phyloP scores from a whole-genome alignment of 371 early-diverging fungal genomes.

The Circinella minor region DNA sequence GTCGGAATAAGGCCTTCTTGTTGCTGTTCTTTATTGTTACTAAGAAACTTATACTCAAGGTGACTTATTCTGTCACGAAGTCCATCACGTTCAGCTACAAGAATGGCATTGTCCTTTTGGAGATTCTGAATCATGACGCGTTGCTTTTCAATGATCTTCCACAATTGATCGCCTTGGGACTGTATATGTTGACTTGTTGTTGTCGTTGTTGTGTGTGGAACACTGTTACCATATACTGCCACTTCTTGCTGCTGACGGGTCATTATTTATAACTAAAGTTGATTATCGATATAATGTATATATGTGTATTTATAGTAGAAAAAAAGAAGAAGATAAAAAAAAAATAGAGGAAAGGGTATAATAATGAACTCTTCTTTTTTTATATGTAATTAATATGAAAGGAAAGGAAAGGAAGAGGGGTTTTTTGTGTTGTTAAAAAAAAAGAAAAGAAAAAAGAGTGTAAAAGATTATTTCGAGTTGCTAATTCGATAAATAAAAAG shows the following conservation, averaged over 20 bases:
- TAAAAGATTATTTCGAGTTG: neutral
- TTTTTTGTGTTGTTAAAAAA: neutral
- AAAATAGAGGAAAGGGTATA: constrained; percentile 1
- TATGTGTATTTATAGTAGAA: no score
- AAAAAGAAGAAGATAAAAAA: neutral
- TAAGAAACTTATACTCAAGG: constrained; percentile 29
- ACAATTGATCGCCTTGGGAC: constrained; percentile 83
- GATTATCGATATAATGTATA: no score
- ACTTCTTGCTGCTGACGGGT: constrained; percentile 3
- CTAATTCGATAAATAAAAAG: no score
- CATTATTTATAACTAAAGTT: neutral
- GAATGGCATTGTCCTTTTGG: constrained; percentile 59
- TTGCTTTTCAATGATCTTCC: constrained; percentile 91
- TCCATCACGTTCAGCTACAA: constrained; percentile 61
- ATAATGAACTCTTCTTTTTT: no score
- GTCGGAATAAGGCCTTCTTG: constrained; percentile 13
- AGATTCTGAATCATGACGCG: constrained; percentile 79
- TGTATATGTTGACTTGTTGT: constrained; percentile 4
- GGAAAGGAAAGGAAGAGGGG: neutral
- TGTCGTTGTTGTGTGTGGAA: neutral
- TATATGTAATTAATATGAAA: neutral
- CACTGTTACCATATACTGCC: constrained; percentile 4
- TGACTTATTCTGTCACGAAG: constrained; percentile 39
- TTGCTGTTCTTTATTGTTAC: constrained; percentile 6
- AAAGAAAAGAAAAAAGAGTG: neutral